Base-by-base conservation (phyloP, 352 stramenopile genomes). In the Phytophthora brassicae region DNA sequence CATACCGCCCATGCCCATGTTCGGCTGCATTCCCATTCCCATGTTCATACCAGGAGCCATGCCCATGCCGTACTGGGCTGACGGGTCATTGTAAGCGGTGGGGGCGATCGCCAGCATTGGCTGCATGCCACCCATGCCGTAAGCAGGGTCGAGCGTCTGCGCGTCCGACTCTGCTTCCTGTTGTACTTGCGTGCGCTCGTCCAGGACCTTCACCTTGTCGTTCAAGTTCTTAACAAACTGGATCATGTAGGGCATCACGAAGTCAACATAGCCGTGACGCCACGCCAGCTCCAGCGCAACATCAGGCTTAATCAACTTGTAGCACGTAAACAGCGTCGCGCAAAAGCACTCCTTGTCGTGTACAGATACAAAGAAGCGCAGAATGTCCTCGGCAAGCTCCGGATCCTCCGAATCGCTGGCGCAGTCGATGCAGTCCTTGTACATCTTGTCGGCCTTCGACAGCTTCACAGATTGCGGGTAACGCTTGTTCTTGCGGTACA, bases 341-440 rank as follows among this genome's bases (percentile, higher is more conserved):
- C 92, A 97, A 77, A 99, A 99, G 83, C 95, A 99, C 80, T 99
- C 97, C 77, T 99, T 99, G 85, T 99, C 97, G 55, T 97, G 95
- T 47, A 98, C 96, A 56, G 97, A 97, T 38, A 99, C 98, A 74
- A 99, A 99, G 89, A 99, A 99, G 39, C 96, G 90, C 39, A 99
- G 77, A 44, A 99, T 90, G 52, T 98, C 94, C 69, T 99, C 97
- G 20, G 97, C 97, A 20, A 99, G 90, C 31, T 99, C 95, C 33
- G 82, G 71, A 66, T 99, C 96, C 35, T 92, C 85, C 50, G 96
- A 99, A 71, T 99, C 94, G 33, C 95, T 96, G 23, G 97, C 97
- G 56, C 97, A 99, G 68, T 99, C 97, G 65, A 99, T 99, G 71
- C 97, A 98, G 64, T 99, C 98, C 84, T 99, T 99, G 94, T 98